Percentiles rank a stretch among this genome's conserved stretches.
Evolutionary conservation across 805 yeast genomes (phyloP).

Genomic region (Tetrapisispora fleetii): DNA sequence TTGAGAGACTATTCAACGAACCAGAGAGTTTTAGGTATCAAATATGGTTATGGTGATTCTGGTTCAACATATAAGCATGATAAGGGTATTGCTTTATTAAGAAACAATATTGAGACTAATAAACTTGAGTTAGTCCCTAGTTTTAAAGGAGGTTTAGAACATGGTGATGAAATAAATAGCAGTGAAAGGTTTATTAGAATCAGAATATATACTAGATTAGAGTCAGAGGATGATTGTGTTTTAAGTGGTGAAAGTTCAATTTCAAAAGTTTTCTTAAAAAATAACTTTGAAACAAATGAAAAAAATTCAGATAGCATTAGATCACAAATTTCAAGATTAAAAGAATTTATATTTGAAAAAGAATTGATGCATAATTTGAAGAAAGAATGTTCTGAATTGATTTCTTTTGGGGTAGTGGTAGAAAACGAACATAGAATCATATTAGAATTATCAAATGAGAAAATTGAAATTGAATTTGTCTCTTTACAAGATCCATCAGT

Average conservation of each 20-base stretch:
- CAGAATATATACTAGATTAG: constrained; percentile 45
- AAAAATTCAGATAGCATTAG: constrained; percentile 31
- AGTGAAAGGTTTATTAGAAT: constrained; percentile 45
- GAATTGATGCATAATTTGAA: constrained; percentile 73
- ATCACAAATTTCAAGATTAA: constrained; percentile 53
- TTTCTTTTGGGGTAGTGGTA: constrained; percentile 58
- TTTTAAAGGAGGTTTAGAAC: constrained; percentile 29
- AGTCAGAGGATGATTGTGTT: constrained; percentile 41
- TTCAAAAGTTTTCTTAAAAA: constrained; percentile 11
- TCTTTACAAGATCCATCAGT: constrained; percentile 30
- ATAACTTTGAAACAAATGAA: constrained; percentile 2
- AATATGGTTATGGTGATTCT: constrained; percentile 85
- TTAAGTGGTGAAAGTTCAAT: constrained; percentile 47
- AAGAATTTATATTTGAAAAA: constrained; percentile 76
- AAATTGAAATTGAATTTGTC: constrained; percentile 62
- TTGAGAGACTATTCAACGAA: constrained; percentile 46
- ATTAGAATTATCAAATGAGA: constrained; percentile 54
- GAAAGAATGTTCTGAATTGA: constrained; percentile 62
- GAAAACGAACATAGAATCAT: constrained; percentile 54
- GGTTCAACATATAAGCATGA: constrained; percentile 67
- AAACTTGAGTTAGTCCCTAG: constrained; percentile 35
- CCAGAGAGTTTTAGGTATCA: constrained; percentile 57
- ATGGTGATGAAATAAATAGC: constrained; percentile 1
- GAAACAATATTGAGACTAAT: constrained; percentile 33
- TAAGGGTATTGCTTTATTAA: constrained; percentile 65